Evolutionary conservation across 352 stramenopile genomes (phyloP), one percentile per base, ranked within the genome.

Genomic region (Phytophthora ramorum): DNA sequence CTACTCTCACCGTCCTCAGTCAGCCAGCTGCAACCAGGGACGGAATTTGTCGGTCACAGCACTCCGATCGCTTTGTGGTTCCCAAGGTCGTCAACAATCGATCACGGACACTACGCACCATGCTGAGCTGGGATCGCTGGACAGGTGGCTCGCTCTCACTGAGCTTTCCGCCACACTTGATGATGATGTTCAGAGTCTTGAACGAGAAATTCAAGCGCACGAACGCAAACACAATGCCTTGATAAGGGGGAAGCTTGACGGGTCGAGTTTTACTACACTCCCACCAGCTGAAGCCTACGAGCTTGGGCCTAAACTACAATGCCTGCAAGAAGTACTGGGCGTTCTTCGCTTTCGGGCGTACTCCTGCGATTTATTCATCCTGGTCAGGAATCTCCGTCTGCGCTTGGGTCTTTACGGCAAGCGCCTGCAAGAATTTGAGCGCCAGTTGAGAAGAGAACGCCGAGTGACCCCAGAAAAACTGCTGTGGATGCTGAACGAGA

Each of bases 311-410:
- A 87, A 89, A 44, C 41, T 85, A 16, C 79, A 81, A 12, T 79
- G 78, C 43, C 50, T 92, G 5, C 55, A 75, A n/a, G 78, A 85
- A 47, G 71, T 92, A n/a, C 60, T 92, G 1, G 83, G 83, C 0
- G 41, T 20, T 13, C 16, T 47, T 3, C 69, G 73, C 13, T 89
- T 90, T 40, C 60, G 60, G 24, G 51, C 58, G 3, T 92, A 90
- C 58, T 69, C 69, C 0, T 22, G 41, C 4, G 81, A 92, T 40
- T 45, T 92, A 22, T 75, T 80, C 45, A 8, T 38, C 0, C 64
- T 90, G 47, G 51, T 84, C 0, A 60, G 75, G 20, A 56, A 48
- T n/a, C 52, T 92, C 2, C 69, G 81, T 10, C 43, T 58, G 8
- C 67, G 54, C 2, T 63, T 74, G 16, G 41, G 57, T 3, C 68